Percentiles rank a stretch among this genome's conserved stretches.
phyloP scores from a whole-genome alignment of 352 stramenopile species.

The Phytophthora podocarpi region DNA sequence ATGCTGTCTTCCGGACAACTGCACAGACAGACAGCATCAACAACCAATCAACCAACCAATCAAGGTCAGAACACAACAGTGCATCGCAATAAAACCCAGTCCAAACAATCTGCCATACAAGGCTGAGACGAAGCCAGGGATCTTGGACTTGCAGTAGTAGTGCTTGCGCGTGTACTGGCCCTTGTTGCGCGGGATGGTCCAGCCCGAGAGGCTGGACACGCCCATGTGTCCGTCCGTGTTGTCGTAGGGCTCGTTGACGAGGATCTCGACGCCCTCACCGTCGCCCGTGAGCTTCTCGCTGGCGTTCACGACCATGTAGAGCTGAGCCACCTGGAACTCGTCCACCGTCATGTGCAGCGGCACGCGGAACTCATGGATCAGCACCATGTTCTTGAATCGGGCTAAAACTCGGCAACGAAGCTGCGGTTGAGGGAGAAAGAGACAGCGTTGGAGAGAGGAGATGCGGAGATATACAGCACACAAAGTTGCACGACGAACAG shows the following conservation, averaged over 20 bases:
- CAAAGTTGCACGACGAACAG: conserved; percentile 11
- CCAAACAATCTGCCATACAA: conserved; percentile 49
- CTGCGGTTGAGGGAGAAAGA: conserved; percentile 2
- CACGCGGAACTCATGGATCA: conserved; percentile 90
- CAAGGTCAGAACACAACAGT: too few species aligned
- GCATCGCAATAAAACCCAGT: too few species aligned
- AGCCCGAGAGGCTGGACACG: conserved; percentile 77
- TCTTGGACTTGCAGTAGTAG: conserved; percentile 89
- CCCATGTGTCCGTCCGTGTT: conserved; percentile 82
- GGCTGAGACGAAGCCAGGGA: conserved; percentile 78
- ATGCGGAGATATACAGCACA: neutral
- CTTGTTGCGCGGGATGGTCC: conserved; percentile 74
- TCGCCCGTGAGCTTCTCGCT: conserved; percentile 86
- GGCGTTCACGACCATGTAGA: conserved; percentile 89
- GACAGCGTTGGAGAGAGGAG: conserved; percentile 9
- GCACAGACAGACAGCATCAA: neutral
- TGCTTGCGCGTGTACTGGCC: conserved; percentile 91
- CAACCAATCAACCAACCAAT: neutral
- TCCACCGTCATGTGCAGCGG: conserved; percentile 87
- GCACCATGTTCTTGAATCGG: conserved; percentile 53
- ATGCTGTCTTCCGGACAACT: conserved; percentile 87
- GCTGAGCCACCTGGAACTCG: conserved; percentile 86
- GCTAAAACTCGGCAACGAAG: neutral
- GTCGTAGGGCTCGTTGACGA: conserved; percentile 89
- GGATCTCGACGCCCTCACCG: conserved; percentile 86